Evolutionary conservation across 345 rosid species (phyloP).

Genomic region (Gossypioides kirkii): DNA sequence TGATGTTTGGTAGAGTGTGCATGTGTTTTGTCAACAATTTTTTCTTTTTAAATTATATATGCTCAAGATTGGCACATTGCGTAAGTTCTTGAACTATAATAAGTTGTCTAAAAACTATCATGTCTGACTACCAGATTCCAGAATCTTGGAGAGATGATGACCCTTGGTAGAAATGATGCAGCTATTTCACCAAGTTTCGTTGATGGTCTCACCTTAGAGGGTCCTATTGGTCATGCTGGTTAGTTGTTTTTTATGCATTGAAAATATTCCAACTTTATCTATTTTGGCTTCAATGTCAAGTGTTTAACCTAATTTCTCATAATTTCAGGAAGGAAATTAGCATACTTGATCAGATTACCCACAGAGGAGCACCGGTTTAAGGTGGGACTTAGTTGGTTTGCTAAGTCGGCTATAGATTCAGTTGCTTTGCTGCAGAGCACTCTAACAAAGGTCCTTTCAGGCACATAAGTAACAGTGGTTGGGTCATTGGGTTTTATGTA

Average conservation of each 20-base stretch:
- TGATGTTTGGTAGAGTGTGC: not conserved
- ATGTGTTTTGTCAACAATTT: not conserved
- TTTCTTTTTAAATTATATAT: not conserved
- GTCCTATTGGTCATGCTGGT: constrained; percentile 84
- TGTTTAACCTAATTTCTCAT: not conserved
- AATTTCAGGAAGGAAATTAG: constrained; percentile 71
- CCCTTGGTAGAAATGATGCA: constrained; percentile 76
- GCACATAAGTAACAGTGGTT: constrained; percentile 22
- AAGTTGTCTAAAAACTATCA: not conserved
- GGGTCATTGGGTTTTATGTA: not conserved
- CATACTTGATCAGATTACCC: constrained; percentile 79
- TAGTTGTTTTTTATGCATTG: constrained; percentile 5
- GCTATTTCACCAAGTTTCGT: constrained; percentile 84
- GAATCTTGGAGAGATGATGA: constrained; percentile 96
- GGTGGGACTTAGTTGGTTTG: constrained; percentile 89
- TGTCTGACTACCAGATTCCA: constrained; percentile 56
- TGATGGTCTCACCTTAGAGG: constrained; percentile 86
- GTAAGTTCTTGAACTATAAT: not conserved
- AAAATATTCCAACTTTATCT: not conserved
- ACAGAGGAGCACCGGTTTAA: constrained; percentile 88
- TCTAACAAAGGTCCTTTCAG: constrained; percentile 56
- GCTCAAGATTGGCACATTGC: not conserved
- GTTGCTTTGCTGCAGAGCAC: constrained; percentile 69
- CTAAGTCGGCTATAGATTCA: constrained; percentile 72
- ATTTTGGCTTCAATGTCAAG: not conserved